Evolutionary conservation across 371 early-diverging fungal species (phyloP), one percentile per base, ranked within the genome.

Genomic region (Mucor velutinosus): DNA sequence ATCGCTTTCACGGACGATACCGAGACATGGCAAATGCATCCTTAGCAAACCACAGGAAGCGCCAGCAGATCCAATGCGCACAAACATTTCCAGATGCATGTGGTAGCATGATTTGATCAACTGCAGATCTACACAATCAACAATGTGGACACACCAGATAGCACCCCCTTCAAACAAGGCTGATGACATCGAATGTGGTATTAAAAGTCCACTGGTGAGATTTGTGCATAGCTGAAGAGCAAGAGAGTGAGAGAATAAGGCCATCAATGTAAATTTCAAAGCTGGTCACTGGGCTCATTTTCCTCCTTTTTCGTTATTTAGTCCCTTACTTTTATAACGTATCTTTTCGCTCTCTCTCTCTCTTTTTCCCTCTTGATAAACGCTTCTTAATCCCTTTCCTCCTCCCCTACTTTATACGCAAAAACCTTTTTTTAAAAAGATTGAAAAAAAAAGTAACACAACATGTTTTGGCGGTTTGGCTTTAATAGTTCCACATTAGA

Each of bases 401-500:
- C 12, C 14, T 2, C 51, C 51, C 14, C 23, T 51, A 23, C 23
- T 51, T 51, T 19, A 15, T 51, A 25, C 21, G 25, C 51, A 51
- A 51, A 51, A 51, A 51, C 51, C 37, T 37, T 37, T 37, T 37
- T 14, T 37, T 11, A 25, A 51, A 51, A 47, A 49, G 21, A 49
- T 11, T 21, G 7, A 12, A 51, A 51, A 51, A 51, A 30, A 27
- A 32, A 51, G 33, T 27, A 51, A 53, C 32, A 56, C 32, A 33
- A 17, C 4, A 88, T 88, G 91, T 91, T 91, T 78, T 91, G 91
- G 91, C 82, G 93, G 94, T 92, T 93, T 72, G 93, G 94, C 27
- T 88, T 90, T 72, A 86, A 88, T 74, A 83, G 82, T 64, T 91
- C 93, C 23, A 86, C 86, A 58, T 86, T 93, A 58, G 93, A 93